Evolutionary conservation across 305 asterid genomes (phyloP), one percentile per base, ranked within the genome.

Genomic region (Solanum hybrid): DNA sequence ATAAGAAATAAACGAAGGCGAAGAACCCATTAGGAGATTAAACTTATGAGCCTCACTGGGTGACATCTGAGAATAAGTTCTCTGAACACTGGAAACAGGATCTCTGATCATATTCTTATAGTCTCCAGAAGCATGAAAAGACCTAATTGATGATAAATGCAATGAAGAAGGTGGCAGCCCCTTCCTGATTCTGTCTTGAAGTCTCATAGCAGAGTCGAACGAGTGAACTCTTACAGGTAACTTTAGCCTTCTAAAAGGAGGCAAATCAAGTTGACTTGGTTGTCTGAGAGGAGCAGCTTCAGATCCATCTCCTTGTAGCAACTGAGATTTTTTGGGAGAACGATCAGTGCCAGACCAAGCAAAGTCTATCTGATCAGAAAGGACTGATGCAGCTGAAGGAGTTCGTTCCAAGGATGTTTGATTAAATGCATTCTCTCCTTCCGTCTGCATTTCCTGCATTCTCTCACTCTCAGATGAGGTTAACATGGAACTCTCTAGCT

Each of bases 101-200:
- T 97, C 99, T 81, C 98, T 92, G 78, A 96, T 93, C 99, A 96
- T 96, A 91, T 92, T 73, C 86, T 93, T 91, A 91, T 93, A 96
- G 76, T 97, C 98, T 31, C 99, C 98, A 79, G 97, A 96, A 89
- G 98, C 98, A 89, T 97, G 98, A 90, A 97, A 97, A 87, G 99
- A 95, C 87, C 94, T 94, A 85, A 91, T 87, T 5, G 91, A 92
- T 1, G 95, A 91, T 89, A 96, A 90, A 91, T 93, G 93, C 91
- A 91, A 88, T 7, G 95, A 93, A 60, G 97, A 92, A 87, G 98
- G 97, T 2, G 96, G 95, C 69, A 94, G 95, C 36, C 94, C 98
- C 93, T 93, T 96, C 17, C 78, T 88, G 10, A 91, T 91, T 92
- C 96, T 90, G 89, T 98, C 99, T 92, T 91, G 95, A 89, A 94